phyloP scores from a whole-genome alignment of 2,329 filamentous ascomycete species.

The Meredithiella fracta region DNA sequence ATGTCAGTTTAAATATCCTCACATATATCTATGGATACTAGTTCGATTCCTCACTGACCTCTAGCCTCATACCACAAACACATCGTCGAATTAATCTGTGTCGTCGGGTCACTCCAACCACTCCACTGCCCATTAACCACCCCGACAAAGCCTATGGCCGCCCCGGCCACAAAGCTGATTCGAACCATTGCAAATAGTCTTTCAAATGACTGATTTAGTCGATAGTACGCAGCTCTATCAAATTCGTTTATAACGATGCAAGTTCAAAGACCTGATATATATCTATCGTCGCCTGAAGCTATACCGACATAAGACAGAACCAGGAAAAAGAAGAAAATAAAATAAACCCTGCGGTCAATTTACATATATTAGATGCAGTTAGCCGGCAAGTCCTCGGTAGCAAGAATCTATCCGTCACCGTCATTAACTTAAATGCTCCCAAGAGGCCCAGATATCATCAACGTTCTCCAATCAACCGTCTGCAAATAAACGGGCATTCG shows the following conservation, averaged over 20 bases:
- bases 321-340: not conserved
- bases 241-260: no score
- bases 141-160: constrained; percentile 18
- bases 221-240: no score
- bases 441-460: no score
- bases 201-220: not conserved
- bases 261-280: no score
- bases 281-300: no score
- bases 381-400: not conserved
- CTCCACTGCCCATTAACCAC: constrained; percentile 26
- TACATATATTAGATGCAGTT: not conserved
- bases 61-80: constrained; percentile 38
- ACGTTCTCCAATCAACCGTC: no score
- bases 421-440: no score
- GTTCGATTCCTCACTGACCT: constrained; percentile 20
- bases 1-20: constrained; percentile 16
- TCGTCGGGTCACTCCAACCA: constrained; percentile 34
- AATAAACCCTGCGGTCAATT: not conserved
- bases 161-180: not conserved
- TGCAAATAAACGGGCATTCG: no score
- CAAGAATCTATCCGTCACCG: no score
- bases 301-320: not conserved
- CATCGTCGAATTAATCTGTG: constrained; percentile 35
- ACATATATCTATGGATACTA: not conserved
- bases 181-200: not conserved